These are phyloP conservation scores for Cicer bijugum DNA, from an alignment of 306 rosid genomes.

Conservation along the genomic window DNA sequence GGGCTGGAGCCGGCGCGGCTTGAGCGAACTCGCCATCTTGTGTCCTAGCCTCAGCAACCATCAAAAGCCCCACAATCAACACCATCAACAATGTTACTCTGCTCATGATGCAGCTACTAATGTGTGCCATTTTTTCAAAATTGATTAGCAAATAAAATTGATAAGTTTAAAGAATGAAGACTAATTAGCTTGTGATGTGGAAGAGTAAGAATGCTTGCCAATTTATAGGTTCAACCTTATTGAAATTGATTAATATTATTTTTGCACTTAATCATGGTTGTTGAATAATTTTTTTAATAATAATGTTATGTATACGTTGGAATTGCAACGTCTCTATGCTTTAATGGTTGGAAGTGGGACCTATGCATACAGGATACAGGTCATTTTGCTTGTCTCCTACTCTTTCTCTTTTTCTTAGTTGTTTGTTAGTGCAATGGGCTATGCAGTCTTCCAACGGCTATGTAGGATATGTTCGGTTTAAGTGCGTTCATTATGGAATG, in stretches of 20 bases:
- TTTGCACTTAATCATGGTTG: not conserved
- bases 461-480: not conserved
- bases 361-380: not conserved
- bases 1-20: slow-evolving; percentile 54
- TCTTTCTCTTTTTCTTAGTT: not conserved
- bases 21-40: slow-evolving; percentile 40
- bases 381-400: not conserved
- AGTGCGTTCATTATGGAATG: no score
- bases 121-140: slow-evolving; percentile 49
- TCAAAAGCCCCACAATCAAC: slow-evolving; percentile 47
- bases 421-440: not conserved
- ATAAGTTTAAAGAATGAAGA: not conserved
- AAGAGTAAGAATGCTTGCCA: not conserved
- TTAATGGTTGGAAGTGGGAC: slow-evolving; percentile 15
- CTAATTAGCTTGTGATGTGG: slow-evolving; percentile 38
- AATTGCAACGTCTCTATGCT: slow-evolving; percentile 3
- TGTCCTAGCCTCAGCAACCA: slow-evolving; percentile 42
- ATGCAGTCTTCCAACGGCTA: slow-evolving; percentile 23
- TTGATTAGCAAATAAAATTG: not conserved
- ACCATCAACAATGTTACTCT: slow-evolving; percentile 44
- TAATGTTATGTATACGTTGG: slow-evolving; percentile 11
- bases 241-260: not conserved
- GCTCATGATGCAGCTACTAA: slow-evolving; percentile 46
- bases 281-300: not conserved
- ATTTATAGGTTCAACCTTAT: slow-evolving; percentile 26